Evolutionary conservation across 139 green algal species (phyloP), one percentile per base, ranked within the genome.

Genomic region (Chlorella sp.): DNA sequence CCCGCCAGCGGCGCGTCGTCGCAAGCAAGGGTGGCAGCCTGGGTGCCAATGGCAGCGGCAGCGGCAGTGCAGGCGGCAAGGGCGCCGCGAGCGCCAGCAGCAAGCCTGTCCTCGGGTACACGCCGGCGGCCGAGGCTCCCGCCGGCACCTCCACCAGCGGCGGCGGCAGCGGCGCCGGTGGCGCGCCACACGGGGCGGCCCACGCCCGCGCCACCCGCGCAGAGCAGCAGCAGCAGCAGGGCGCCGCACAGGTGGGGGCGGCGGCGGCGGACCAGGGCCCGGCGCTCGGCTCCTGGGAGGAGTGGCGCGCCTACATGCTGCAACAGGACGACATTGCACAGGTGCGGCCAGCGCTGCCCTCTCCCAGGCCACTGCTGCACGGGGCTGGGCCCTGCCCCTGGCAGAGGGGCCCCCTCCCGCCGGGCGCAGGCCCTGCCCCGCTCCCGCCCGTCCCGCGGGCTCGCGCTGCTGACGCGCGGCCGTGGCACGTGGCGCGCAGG

Each of bases 321-420:
- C 33, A 50, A 17, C 48, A 71, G 59, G 72, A 77, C 60, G 59
- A 71, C n/a, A n/a, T n/a, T n/a, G n/a, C n/a, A n/a, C n/a, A n/a
- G n/a, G n/a, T 12, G 25, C 62, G 46, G 72, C 71, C 60, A 41
- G 70, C 63, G 67, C 63, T 31, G 63, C 40, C 5, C 6, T 41
- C 15, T 45, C 29, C 25, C 3, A 35, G 43, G 8, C 23, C 29
- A 2, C n/a, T n/a, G 23, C 61, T 29, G 5, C 36, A 12, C 27
- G 5, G 25, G 4, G 55, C 55, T 63, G 27, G 55, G n/a, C 14
- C 6, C 55, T 41, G 9, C 11, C 29, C 11, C 29, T 6, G 31
- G 41, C 38, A 12, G 8, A 1, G 29, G 6, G 36, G 36, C 8
- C 17, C 61, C 36, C 31, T 48, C 36, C 61, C 15, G 61, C 61